Conservation (phyloP, 345 rosid species). For the Aegle marmelos region DNA sequence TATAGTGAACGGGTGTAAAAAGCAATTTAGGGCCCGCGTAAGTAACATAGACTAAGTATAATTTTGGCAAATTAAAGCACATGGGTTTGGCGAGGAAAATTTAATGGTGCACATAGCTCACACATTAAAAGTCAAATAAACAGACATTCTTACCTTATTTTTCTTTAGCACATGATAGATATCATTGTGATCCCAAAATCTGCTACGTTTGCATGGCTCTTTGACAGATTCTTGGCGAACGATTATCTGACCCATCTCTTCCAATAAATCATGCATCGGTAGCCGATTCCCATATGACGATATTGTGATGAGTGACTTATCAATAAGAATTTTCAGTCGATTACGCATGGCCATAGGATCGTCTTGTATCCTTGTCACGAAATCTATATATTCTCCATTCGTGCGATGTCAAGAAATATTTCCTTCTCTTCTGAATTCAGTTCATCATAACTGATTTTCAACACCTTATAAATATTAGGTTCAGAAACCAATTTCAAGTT, state of each 20-base stretch:
- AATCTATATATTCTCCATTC: slow-evolving; percentile 20
- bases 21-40: too few species aligned
- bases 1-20: too few species aligned
- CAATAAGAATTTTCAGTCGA: not conserved
- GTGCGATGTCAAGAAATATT: slow-evolving; percentile 49
- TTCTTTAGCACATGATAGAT: not conserved
- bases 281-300: slow-evolving; percentile 4
- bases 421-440: slow-evolving; percentile 9
- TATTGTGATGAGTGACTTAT: slow-evolving; percentile 31
- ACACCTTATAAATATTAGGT: not conserved
- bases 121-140: not conserved
- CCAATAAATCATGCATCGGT: slow-evolving; percentile 41
- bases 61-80: too few species aligned
- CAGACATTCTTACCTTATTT: not conserved
- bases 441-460: slow-evolving; percentile 20
- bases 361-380: slow-evolving; percentile 21
- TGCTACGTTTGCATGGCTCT: not conserved
- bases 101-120: too few species aligned
- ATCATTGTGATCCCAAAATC: slow-evolving; percentile 9
- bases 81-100: too few species aligned
- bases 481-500: not conserved
- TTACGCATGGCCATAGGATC: not conserved
- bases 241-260: slow-evolving; percentile 21
- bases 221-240: slow-evolving; percentile 1
- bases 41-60: too few species aligned